Conservation (phyloP, 129 eudicot species). For the Escallonia herrerae region DNA sequence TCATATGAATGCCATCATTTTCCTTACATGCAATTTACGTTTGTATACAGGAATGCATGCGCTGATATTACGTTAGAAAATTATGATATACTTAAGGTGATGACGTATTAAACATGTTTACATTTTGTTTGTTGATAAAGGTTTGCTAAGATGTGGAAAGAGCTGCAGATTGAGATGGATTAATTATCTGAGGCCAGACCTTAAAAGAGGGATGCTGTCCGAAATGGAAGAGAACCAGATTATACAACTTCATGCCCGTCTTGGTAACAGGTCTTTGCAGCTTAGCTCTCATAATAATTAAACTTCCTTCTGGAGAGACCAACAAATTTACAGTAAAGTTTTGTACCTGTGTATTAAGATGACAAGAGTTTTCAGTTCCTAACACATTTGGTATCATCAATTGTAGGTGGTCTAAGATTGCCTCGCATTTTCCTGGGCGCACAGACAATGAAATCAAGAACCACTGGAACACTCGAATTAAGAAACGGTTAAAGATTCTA, state of each 20-base stretch:
- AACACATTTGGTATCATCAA: neutral
- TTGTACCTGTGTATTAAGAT: too few species aligned
- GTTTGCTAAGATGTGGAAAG: conserved; percentile 74
- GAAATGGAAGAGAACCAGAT: conserved; percentile 65
- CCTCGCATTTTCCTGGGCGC: conserved; percentile 76
- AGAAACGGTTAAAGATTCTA: conserved; percentile 52
- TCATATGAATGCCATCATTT: neutral
- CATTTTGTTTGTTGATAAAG: conserved; percentile 24
- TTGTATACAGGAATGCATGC: neutral
- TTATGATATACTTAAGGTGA: neutral
- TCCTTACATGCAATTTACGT: neutral
- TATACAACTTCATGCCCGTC: conserved; percentile 66
- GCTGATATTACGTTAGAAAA: neutral
- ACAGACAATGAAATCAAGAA: conserved; percentile 79
- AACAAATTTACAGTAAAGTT: too few species aligned
- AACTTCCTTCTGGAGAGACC: too few species aligned
- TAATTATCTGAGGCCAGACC: conserved; percentile 74
- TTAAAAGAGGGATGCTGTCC: conserved; percentile 65
- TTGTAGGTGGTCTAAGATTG: conserved; percentile 73
- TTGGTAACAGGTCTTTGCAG: conserved; percentile 62
- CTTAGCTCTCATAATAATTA: too few species aligned
- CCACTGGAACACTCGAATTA: conserved; percentile 82
- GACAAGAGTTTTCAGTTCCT: neutral
- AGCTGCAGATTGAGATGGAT: conserved; percentile 84
- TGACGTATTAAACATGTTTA: neutral